These are phyloP conservation scores for Shiraia bambusicola DNA, from an alignment of 2,329 filamentous ascomycete species.

Conservation along the genomic window DNA sequence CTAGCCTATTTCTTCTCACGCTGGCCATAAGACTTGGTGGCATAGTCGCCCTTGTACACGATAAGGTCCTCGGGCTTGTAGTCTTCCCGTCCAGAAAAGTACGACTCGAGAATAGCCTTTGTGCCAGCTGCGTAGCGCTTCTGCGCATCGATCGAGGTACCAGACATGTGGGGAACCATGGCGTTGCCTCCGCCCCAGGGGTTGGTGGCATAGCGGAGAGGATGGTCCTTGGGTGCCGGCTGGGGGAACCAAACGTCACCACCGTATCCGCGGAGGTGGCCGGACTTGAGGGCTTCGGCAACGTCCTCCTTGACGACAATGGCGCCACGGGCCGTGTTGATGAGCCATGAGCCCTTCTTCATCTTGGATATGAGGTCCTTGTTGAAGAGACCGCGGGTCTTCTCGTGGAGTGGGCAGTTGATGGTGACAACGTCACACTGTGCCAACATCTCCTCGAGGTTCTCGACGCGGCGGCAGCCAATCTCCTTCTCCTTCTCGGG, in stretches of 20 bases:
- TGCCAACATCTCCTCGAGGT: slow-evolving; percentile 86
- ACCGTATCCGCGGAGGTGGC: slow-evolving; percentile 86
- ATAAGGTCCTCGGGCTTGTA: slow-evolving; percentile 92
- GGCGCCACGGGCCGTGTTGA: slow-evolving; percentile 98
- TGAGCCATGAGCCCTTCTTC: slow-evolving; percentile 96
- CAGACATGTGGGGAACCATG: slow-evolving; percentile 99
- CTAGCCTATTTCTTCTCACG: slow-evolving; percentile 53
- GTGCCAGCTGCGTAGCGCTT: slow-evolving; percentile 75
- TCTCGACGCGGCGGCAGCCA: slow-evolving; percentile 84
- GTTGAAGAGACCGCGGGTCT: slow-evolving; percentile 95
- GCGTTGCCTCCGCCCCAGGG: slow-evolving; percentile 96
- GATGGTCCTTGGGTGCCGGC: slow-evolving; percentile 90
- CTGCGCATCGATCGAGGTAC: slow-evolving; percentile 97
- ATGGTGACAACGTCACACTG: slow-evolving; percentile 98
- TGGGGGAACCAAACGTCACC: slow-evolving; percentile 97
- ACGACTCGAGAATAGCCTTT: slow-evolving; percentile 88
- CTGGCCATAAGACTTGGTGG: slow-evolving; percentile 90
- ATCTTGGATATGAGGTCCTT: slow-evolving; percentile 98
- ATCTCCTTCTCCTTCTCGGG: slow-evolving; percentile 92
- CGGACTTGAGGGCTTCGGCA: slow-evolving; percentile 84
- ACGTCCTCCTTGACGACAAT: slow-evolving; percentile 99
- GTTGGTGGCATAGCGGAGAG: slow-evolving; percentile 88
- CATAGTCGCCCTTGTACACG: slow-evolving; percentile 85
- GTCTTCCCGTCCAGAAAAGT: slow-evolving; percentile 83
- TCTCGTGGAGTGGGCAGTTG: slow-evolving; percentile 99